These are phyloP conservation scores for Candida hungchunana DNA, from an alignment of 805 yeast genomes.

Conservation along the genomic window DNA sequence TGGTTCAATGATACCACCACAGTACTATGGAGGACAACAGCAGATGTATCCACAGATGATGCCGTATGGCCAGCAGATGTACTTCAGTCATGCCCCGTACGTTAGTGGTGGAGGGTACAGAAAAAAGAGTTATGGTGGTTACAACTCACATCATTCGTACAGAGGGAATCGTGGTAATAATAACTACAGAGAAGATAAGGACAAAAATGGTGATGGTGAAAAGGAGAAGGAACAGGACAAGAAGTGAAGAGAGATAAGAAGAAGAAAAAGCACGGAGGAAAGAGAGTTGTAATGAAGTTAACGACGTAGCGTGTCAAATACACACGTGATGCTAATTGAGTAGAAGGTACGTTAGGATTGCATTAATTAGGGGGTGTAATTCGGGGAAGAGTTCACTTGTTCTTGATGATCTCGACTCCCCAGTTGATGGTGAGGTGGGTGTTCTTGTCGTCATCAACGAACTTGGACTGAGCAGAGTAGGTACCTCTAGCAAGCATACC, in stretches of 20 bases:
- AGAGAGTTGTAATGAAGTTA: conserved; percentile 1
- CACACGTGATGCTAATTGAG: too few species aligned
- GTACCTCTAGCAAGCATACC: conserved; percentile 87
- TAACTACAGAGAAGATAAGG: conserved; percentile 5
- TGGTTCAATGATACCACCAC: neutral
- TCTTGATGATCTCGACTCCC: conserved; percentile 77
- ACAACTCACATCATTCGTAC: too few species aligned
- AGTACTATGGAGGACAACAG: conserved; percentile 5
- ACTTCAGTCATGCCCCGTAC: conserved; percentile 9
- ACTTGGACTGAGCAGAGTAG: conserved; percentile 75
- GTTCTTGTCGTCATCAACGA: conserved; percentile 79
- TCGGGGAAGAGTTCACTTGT: too few species aligned
- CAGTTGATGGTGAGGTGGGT: conserved; percentile 64
- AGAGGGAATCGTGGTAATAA: conserved; percentile 6
- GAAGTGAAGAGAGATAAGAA: neutral
- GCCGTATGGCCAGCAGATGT: conserved; percentile 6
- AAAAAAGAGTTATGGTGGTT: conserved; percentile 9
- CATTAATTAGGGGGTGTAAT: too few species aligned
- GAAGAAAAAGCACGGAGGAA: too few species aligned
- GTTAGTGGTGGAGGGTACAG: conserved; percentile 7
- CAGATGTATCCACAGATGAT: conserved; percentile 8
- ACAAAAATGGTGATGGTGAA: conserved; percentile 11
- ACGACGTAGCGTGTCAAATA: too few species aligned
- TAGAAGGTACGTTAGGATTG: too few species aligned
- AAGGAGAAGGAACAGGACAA: conserved; percentile 3